Evolutionary conservation across 805 yeast species (phyloP), one percentile per base, ranked within the genome.

Genomic region (Diddensiella santjacobensis): DNA sequence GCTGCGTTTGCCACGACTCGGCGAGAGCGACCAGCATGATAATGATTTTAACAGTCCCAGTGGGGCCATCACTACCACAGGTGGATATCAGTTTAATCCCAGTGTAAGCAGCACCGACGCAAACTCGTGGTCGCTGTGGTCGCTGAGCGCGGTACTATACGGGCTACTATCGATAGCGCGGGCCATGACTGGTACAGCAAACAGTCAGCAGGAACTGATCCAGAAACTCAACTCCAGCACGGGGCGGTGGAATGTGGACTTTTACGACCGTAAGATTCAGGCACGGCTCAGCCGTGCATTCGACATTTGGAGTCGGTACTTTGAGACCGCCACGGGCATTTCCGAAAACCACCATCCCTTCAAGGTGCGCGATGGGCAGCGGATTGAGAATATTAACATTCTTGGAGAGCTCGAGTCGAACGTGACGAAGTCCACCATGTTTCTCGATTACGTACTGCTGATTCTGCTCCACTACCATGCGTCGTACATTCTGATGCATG

Each of bases 221-320:
- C 33, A 35, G 13, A 42, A 39, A 40, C 47, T 40, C n/a, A 40
- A 31, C 20, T 36, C 29, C 19, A 26, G 44, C 19, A 40, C 33
- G 18, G 42, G 37, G 24, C 29, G 22, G 19, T 45, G 45, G n/a
- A 10, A 43, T 23, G 50, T 48, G 22, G 53, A 54, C 20, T 49
- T 51, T 22, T 52, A 51, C 39, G 64, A 62, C 45, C 51, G 54
- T 5, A 48, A 53, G 5, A 48, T 60, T 6, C 64, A 57, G 50
- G 58, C 56, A 2, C 55, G 66, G 8, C 40, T 63, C 15, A 61
- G 59, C 29, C 57, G 65, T 4, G 67, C 63, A 8, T 56, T 63
- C 22, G 65, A 63, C 36, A 54, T 58, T 4, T 63, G 68, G 68
- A 54, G 54, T 20, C 57, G 52, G 36, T 53, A 56, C 40, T 63